Evolutionary conservation across 805 yeast genomes (phyloP).

Genomic region (Candida pseudofarinosa): DNA sequence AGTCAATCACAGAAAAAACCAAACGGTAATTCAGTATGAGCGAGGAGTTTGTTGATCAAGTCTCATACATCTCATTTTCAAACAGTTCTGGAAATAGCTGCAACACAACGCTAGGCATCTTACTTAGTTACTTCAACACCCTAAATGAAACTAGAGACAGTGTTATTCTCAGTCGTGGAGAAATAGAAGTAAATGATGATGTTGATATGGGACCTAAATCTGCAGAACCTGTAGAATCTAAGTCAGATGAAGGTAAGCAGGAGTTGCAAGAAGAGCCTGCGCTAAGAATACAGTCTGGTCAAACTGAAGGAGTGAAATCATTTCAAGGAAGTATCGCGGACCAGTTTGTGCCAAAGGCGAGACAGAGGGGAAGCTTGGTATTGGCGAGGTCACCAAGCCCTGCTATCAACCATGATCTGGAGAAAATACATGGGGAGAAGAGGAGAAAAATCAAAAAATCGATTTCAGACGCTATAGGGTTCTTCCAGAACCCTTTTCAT

Average conservation of each 20-base stretch:
- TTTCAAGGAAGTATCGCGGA: constrained; percentile 3
- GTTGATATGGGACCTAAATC: background rate
- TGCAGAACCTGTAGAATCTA: background rate
- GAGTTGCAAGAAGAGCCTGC: background rate
- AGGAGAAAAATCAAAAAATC: background rate
- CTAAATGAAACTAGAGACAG: background rate
- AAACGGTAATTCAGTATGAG: background rate
- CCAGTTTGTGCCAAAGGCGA: constrained; percentile 8
- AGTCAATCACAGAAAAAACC: background rate
- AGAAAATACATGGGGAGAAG: background rate
- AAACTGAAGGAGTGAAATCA: constrained; percentile 1
- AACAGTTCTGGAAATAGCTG: background rate
- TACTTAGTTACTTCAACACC: constrained; percentile 4
- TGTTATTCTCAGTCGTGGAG: too few relatives aligned
- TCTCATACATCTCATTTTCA: constrained; percentile 2
- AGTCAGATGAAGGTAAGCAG: background rate
- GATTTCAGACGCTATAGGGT: background rate
- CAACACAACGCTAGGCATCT: background rate
- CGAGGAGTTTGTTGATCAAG: constrained; percentile 5
- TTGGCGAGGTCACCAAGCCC: constrained; percentile 1
- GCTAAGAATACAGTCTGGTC: background rate
- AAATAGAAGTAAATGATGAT: background rate
- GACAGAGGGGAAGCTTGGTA: constrained; percentile 9
- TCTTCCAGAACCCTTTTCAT: background rate
- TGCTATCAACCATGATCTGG: background rate